Conservation (phyloP, 805 yeast species). For the Candida xiaguanensis region DNA sequence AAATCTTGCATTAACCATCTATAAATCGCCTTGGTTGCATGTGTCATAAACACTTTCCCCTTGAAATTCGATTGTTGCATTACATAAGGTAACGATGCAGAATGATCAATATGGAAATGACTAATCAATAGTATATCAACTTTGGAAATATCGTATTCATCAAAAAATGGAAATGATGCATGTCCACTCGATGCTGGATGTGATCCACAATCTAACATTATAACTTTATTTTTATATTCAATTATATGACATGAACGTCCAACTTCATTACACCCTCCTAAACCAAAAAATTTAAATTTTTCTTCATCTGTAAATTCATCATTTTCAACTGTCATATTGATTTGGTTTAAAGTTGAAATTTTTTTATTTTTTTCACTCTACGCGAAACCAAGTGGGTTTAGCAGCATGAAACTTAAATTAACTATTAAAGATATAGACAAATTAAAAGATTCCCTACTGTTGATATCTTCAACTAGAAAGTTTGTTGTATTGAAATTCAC, state of each 20-base stretch:
- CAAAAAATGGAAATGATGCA: conserved; percentile 90
- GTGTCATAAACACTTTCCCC: conserved; percentile 98
- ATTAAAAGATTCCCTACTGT: conserved; percentile 39
- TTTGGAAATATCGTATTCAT: conserved; percentile 84
- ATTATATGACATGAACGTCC: conserved; percentile 94
- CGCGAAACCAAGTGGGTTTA: neutral
- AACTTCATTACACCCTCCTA: conserved; percentile 98
- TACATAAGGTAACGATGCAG: conserved; percentile 95
- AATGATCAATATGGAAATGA: conserved; percentile 97
- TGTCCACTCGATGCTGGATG: conserved; percentile 94
- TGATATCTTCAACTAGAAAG: conserved; percentile 52
- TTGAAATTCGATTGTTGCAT: conserved; percentile 94
- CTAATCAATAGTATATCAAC: conserved; percentile 85
- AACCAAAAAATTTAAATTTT: conserved; percentile 66
- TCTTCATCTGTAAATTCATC: conserved; percentile 29
- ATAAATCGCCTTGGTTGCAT: conserved; percentile 97
- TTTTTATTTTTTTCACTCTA: neutral
- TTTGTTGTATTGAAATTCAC: conserved; percentile 56
- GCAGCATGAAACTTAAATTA: conserved; percentile 19
- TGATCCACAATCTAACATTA: conserved; percentile 97
- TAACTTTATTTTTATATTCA: conserved; percentile 88
- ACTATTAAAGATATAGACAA: conserved; percentile 17
- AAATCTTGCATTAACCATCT: conserved; percentile 94
- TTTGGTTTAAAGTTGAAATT: neutral
- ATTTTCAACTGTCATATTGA: conserved; percentile 12